Conservation (phyloP, 2,329 filamentous ascomycete genomes). For the Elsinoe arachidis region DNA sequence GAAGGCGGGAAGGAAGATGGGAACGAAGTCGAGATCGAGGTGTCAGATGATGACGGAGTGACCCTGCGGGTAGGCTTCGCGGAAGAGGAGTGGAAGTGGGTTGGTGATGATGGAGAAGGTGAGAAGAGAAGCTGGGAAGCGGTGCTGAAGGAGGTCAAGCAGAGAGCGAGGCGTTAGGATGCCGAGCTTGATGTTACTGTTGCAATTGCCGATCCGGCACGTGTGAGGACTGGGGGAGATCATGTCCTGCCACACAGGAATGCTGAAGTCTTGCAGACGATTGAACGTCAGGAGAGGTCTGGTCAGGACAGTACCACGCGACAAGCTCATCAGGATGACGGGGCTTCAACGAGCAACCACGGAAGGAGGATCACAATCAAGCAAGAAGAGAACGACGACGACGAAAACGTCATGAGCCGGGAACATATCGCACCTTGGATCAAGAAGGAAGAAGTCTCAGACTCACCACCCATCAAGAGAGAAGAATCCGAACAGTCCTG, state of each 20-base stretch:
- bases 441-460: too few species aligned
- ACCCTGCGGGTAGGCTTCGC: neutral
- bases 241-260: neutral
- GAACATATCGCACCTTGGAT: too few species aligned
- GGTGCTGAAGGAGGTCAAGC: neutral
- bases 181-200: neutral
- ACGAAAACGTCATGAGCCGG: too few species aligned
- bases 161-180: neutral
- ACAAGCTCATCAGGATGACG: too few species aligned
- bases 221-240: neutral
- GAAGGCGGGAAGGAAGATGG: neutral
- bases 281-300: too few species aligned
- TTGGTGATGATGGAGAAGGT: neutral
- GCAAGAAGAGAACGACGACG: too few species aligned
- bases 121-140: conserved; percentile 10
- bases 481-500: too few species aligned
- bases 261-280: neutral
- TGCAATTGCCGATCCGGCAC: neutral
- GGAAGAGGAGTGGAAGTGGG: neutral
- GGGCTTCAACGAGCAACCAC: too few species aligned
- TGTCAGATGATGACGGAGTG: neutral
- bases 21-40: neutral
- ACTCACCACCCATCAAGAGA: too few species aligned
- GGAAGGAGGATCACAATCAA: too few species aligned
- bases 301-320: too few species aligned